Percentiles rank a stretch among this genome's conserved stretches.
phyloP scores from a whole-genome alignment of 345 rosid species.

The Punica granatum region DNA sequence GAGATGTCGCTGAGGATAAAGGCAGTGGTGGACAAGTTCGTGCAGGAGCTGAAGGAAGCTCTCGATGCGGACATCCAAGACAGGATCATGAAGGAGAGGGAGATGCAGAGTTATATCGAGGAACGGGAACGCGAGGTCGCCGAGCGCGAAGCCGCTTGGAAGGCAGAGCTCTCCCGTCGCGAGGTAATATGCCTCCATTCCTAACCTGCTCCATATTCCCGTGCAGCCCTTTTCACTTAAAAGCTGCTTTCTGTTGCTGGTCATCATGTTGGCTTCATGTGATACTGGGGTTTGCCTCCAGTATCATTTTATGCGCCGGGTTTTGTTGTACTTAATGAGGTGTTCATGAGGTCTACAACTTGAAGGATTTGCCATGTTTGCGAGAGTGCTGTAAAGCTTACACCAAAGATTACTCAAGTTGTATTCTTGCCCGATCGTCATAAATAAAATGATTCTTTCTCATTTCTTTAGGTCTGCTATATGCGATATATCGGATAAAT shows the following conservation, averaged over 20 bases:
- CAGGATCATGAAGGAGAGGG: constrained; percentile 93
- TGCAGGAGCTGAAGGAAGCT: constrained; percentile 92
- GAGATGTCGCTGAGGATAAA: constrained; percentile 83
- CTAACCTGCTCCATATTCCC: background rate
- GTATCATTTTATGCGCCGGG: too few species aligned
- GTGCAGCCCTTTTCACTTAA: too few species aligned
- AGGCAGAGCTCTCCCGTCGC: constrained; percentile 95
- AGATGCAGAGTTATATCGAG: constrained; percentile 96
- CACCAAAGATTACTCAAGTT: background rate
- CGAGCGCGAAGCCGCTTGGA: constrained; percentile 97
- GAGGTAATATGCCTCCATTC: constrained; percentile 33
- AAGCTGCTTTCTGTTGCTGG: background rate
- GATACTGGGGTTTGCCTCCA: background rate
- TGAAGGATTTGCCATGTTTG: background rate
- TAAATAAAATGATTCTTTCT: background rate
- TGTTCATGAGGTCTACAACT: background rate
- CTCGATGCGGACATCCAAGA: constrained; percentile 94
- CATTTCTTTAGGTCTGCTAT: background rate
- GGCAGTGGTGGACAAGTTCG: constrained; percentile 89
- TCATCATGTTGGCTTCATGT: background rate
- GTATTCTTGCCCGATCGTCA: background rate
- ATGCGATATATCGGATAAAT: background rate
- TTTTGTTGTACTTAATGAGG: background rate
- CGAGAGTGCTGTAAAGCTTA: background rate
- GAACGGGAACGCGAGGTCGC: constrained; percentile 98